Evolutionary conservation across 2,329 filamentous ascomycete genomes (phyloP).

Genomic region (Cladorrhinum sp.): DNA sequence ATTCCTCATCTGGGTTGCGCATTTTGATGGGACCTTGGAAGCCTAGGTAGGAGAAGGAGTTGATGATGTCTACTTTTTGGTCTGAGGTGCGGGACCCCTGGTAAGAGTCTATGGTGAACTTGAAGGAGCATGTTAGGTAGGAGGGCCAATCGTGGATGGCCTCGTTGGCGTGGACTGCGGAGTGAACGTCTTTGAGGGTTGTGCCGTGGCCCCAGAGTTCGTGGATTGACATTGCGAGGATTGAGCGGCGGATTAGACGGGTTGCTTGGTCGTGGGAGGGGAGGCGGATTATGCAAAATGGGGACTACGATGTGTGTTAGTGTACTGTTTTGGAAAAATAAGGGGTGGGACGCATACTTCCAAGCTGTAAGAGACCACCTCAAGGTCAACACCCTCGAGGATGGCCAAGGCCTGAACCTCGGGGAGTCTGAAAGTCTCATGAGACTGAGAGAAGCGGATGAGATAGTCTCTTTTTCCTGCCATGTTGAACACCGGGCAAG

Average conservation of each 20-base stretch:
- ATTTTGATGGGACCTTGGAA: constrained; percentile 78
- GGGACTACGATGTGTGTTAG: constrained; percentile 57
- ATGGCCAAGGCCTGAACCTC: constrained; percentile 80
- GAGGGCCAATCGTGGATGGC: constrained; percentile 64
- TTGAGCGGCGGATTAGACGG: constrained; percentile 68
- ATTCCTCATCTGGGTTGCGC: constrained; percentile 68
- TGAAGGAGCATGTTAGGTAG: constrained; percentile 69
- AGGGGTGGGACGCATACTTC: constrained; percentile 54
- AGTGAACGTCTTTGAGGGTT: constrained; percentile 67
- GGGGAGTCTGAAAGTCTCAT: constrained; percentile 85
- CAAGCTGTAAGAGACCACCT: constrained; percentile 71
- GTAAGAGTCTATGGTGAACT: constrained; percentile 81
- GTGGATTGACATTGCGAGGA: constrained; percentile 79
- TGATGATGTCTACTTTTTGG: constrained; percentile 71
- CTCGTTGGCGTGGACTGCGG: constrained; percentile 51
- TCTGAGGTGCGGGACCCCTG: constrained; percentile 64
- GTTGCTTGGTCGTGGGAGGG: constrained; percentile 62
- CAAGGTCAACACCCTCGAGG: constrained; percentile 62
- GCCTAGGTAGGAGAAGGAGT: constrained; percentile 73
- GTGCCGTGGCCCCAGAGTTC: constrained; percentile 80
- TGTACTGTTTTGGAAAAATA: constrained; percentile 16
- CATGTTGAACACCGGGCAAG: not conserved
- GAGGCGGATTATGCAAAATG: constrained; percentile 76
- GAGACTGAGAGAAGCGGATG: constrained; percentile 82
- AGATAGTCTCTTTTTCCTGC: constrained; percentile 63